A percentile compares a stretch with the other conserved stretches of the same genome.
Evolutionary conservation across 371 early-diverging fungal species (phyloP).

Genomic region (Haplosporangium sp.): DNA sequence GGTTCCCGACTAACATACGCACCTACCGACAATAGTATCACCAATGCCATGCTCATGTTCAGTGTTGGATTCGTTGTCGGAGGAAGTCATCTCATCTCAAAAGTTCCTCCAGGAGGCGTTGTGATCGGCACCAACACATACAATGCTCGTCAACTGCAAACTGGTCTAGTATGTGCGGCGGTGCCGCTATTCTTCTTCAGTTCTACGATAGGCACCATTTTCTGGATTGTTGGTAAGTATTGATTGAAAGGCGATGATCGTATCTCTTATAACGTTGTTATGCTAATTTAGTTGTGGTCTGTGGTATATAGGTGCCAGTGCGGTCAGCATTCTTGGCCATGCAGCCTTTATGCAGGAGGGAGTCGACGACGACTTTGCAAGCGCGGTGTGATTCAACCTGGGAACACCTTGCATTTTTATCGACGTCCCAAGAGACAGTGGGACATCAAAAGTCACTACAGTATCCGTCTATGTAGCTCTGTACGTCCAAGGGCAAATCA

Average conservation of each 20-base stretch:
- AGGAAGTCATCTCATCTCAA: slow-evolving; percentile 68
- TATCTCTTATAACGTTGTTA: background rate
- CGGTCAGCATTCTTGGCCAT: slow-evolving; percentile 71
- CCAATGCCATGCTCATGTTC: slow-evolving; percentile 68
- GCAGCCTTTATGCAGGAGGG: slow-evolving; percentile 71
- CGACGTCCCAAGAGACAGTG: background rate
- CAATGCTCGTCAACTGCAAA: slow-evolving; percentile 66
- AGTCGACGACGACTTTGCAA: slow-evolving; percentile 64
- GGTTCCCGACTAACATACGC: background rate
- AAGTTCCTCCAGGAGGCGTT: slow-evolving; percentile 63
- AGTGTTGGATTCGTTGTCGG: slow-evolving; percentile 65
- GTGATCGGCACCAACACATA: slow-evolving; percentile 59
- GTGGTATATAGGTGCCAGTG: slow-evolving; percentile 61
- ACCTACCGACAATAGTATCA: slow-evolving; percentile 54
- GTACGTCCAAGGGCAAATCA: too few species aligned
- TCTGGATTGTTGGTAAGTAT: slow-evolving; percentile 68
- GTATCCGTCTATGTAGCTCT: too few species aligned
- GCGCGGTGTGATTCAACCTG: slow-evolving; percentile 13
- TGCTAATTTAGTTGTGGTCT: background rate
- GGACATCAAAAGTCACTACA: background rate
- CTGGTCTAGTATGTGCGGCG: slow-evolving; percentile 61
- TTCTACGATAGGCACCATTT: slow-evolving; percentile 73
- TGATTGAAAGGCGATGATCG: background rate
- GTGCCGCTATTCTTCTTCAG: slow-evolving; percentile 71
- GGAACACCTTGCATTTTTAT: too few species aligned